Evolutionary conservation across 2,329 filamentous ascomycete species (phyloP), one percentile per base, ranked within the genome.

Genomic region (Epichloe bromicola): DNA sequence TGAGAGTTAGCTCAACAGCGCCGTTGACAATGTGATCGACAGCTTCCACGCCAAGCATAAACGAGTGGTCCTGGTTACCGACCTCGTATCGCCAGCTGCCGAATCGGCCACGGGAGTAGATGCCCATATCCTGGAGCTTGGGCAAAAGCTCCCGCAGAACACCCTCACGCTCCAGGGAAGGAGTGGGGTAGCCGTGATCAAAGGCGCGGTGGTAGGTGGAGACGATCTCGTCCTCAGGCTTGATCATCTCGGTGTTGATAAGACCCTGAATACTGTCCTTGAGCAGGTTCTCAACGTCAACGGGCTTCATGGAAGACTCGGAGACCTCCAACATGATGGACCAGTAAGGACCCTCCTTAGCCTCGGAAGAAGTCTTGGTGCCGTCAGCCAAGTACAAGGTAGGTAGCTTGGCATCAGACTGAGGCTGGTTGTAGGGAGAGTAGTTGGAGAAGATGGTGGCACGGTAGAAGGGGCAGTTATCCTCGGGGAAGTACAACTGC

Each of bases 381-480:
- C 93, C 93, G 62, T 96, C 79, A 52, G 86, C 93, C 41, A 90
- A 78, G 68, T 90, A 86, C 60, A 88, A 73, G 20, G 93, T 97
- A 39, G 89, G 81, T 51, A 98, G 82, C 78, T 95, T 93, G 65
- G 78, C 83, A 52, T 84, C 82, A 53, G 82, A 76, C 58, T 86
- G 75, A 36, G 93, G 93, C 74, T 97, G 93, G 78, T 98, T 98
- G 81, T 95, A 83, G 49, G 91, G 93, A 20, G 93, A 97, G 80
- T 98, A 98, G 81, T 98, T 98, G 72, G 91, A 97, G 82, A 98
- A 98, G 74, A 98, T 97, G 65, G 93, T 98, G 65, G 93, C 93
- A 61, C 93, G 88, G 79, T 98, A 98, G 79, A 98, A 98, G 67
- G 89, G 89, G 77, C 89, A 96, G 79, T 98, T 85, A 70, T 95